These are phyloP conservation scores for Craspedostauros australis DNA, from an alignment of 108 stramenopile species.

Conservation along the genomic window DNA sequence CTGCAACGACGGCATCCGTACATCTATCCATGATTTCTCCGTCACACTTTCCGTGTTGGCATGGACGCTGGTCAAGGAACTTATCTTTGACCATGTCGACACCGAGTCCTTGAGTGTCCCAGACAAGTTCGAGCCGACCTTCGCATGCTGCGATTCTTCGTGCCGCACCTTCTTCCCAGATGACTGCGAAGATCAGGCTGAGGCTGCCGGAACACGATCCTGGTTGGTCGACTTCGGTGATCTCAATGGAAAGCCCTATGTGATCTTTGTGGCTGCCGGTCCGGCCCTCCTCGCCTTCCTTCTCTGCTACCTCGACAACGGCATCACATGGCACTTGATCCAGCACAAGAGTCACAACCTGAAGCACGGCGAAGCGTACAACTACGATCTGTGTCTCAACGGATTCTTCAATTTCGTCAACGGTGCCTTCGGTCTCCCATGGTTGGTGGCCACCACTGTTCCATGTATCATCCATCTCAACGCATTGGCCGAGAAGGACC, in stretches of 20 bases:
- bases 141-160: conserved; percentile 26
- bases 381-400: conserved; percentile 25
- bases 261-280: conserved; percentile 39
- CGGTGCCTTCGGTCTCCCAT: conserved; percentile 32
- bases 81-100: conserved; percentile 16
- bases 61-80: conserved; percentile 25
- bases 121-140: conserved; percentile 39
- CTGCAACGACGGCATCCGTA: conserved; percentile 30
- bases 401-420: conserved; percentile 36
- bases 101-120: conserved; percentile 47
- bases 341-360: conserved; percentile 26
- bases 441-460: conserved; percentile 45
- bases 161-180: conserved; percentile 35
- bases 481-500: conserved; percentile 28
- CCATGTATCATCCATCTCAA: conserved; percentile 34
- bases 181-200: conserved; percentile 39
- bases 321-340: conserved; percentile 41
- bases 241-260: conserved; percentile 42
- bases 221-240: conserved; percentile 43
- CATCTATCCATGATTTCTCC: conserved; percentile 42
- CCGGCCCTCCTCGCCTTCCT: conserved; percentile 49
- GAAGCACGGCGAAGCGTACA: conserved; percentile 45
- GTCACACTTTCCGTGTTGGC: conserved; percentile 24
- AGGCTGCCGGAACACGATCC: conserved; percentile 19
- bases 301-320: conserved; percentile 43